These are phyloP conservation scores for Amanita pseudoporphyria DNA, from an alignment of 768 basidiomycete genomes.

Conservation along the genomic window DNA sequence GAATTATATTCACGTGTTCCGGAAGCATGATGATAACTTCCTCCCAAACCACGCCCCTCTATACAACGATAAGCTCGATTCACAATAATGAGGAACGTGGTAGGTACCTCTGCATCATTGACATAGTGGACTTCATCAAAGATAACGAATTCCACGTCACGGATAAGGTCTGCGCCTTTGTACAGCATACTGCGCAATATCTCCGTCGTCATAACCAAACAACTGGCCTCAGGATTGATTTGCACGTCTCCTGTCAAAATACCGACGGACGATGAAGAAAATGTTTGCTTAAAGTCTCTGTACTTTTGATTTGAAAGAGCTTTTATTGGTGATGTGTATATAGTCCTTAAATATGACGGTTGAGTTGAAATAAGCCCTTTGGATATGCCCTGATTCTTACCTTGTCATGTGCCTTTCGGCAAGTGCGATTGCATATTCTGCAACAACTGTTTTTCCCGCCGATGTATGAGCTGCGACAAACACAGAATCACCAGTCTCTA, in stretches of 20 bases:
- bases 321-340: conserved; percentile 98
- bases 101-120: conserved; percentile 88
- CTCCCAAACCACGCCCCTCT: conserved; percentile 99
- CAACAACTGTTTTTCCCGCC: conserved; percentile 99
- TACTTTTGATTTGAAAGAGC: conserved; percentile 99
- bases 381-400: conserved; percentile 27
- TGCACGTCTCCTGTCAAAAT: conserved; percentile 98
- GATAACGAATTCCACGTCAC: conserved; percentile 98
- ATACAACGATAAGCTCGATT: conserved; percentile 9
- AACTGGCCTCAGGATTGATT: conserved; percentile 96
- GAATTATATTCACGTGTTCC: conserved; percentile 95
- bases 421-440: conserved; percentile 96
- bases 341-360: conserved; percentile 52
- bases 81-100: not conserved
- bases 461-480: conserved; percentile 99
- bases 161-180: conserved; percentile 96
- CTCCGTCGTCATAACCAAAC: conserved; percentile 97
- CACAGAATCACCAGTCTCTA: conserved; percentile 95
- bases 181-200: conserved; percentile 98
- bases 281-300: conserved; percentile 96
- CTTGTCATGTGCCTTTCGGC: conserved; percentile 99
- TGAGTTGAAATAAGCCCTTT: conserved; percentile 7
- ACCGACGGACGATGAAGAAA: conserved; percentile 84
- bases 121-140: conserved; percentile 99
- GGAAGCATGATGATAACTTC: conserved; percentile 99